Evolutionary conservation across 2,329 filamentous ascomycete species (phyloP).

Genomic region (Fusarium lyarnte): DNA sequence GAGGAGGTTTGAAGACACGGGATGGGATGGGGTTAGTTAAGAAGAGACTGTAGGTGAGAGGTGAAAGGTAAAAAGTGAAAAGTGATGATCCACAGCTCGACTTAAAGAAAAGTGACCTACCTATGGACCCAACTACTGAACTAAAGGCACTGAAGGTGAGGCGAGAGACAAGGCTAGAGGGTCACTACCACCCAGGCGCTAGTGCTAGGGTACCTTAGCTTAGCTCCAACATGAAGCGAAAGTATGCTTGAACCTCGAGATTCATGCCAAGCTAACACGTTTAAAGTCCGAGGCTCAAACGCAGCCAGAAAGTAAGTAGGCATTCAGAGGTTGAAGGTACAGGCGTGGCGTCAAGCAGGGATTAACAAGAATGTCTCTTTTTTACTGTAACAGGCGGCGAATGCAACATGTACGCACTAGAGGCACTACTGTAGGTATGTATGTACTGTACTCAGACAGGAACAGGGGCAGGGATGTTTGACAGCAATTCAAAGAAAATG

Average conservation of each 20-base stretch:
- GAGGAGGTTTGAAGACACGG: conserved; percentile 15
- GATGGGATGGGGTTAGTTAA: conserved; percentile 8
- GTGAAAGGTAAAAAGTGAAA: conserved; percentile 40
- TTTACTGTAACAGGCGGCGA: conserved; percentile 4
- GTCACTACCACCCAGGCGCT: background rate
- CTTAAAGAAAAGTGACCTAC: conserved; percentile 7
- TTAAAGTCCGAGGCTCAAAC: conserved; percentile 23
- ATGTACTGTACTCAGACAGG: background rate
- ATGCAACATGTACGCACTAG: background rate
- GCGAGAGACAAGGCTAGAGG: conserved; percentile 21
- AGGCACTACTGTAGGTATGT: background rate
- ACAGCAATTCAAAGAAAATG: conserved; percentile 3
- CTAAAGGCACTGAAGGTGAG: conserved; percentile 17
- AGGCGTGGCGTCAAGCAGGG: conserved; percentile 11
- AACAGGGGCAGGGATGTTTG: conserved; percentile 17
- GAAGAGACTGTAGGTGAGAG: background rate
- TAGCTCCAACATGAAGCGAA: conserved; percentile 24
- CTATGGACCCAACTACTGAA: conserved; percentile 4
- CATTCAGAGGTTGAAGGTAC: background rate
- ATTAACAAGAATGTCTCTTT: conserved; percentile 1
- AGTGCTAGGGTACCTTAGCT: conserved; percentile 23
- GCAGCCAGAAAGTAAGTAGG: background rate
- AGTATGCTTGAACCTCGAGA: conserved; percentile 11
- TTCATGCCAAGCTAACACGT: conserved; percentile 20
- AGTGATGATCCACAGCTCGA: conserved; percentile 42